Percentiles rank a stretch among this genome's conserved stretches.
Conservation (phyloP, 768 basidiomycete species). For the Suillus bovinus region DNA sequence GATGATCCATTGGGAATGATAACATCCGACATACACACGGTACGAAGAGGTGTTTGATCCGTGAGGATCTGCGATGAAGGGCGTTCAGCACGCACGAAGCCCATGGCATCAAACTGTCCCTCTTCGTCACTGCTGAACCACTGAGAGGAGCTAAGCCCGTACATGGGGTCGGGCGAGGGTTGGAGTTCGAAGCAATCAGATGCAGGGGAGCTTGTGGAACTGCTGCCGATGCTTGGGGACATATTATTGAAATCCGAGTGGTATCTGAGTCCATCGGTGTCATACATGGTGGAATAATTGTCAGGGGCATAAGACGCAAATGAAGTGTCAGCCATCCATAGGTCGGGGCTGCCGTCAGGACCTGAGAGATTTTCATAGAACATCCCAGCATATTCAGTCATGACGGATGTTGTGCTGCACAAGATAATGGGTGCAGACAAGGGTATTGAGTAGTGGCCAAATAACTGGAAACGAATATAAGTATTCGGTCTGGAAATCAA, state of each 20-base stretch:
- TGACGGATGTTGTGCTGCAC: neutral
- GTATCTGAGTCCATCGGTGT: neutral
- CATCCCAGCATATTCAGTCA: neutral
- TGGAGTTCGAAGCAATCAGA: conserved; percentile 8
- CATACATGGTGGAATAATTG: conserved; percentile 2
- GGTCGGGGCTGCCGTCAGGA: neutral
- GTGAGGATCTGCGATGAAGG: neutral
- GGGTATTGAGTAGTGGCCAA: neutral
- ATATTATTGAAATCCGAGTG: conserved; percentile 8
- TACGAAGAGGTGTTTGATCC: conserved; percentile 15
- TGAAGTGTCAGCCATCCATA: conserved; percentile 3
- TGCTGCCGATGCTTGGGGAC: conserved; percentile 3
- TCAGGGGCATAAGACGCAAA: conserved; percentile 1
- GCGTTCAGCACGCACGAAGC: neutral
- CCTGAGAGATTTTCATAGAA: neutral
- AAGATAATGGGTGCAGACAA: neutral
- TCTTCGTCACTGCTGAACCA: neutral
- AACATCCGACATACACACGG: conserved; percentile 28
- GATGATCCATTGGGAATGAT: conserved; percentile 1
- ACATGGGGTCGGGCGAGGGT: neutral
- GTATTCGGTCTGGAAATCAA: conserved; percentile 4
- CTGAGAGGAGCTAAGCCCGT: neutral
- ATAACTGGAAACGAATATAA: neutral
- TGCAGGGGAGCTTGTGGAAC: neutral
- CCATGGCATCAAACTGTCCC: neutral